A percentile compares a stretch with the other conserved stretches of the same genome.
phyloP scores from a whole-genome alignment of 257 asterid species.

The Nemophila menziesii region DNA sequence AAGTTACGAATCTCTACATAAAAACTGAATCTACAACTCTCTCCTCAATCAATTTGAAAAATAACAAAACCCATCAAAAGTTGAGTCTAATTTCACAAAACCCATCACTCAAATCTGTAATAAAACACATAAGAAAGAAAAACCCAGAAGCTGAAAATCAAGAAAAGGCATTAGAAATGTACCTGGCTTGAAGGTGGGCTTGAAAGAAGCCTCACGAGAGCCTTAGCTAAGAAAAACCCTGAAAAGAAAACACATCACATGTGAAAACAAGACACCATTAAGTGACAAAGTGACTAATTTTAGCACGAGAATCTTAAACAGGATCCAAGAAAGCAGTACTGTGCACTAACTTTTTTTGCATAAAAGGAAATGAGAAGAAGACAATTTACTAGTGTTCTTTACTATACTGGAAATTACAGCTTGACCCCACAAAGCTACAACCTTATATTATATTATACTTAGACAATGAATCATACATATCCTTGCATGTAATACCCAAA shows the following conservation, averaged over 20 bases:
- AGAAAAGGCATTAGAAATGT: neutral
- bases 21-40: neutral
- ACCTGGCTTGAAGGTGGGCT: slow-evolving; percentile 11
- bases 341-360: neutral
- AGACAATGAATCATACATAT: neutral
- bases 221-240: neutral
- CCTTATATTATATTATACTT: neutral
- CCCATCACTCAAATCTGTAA: slow-evolving; percentile 11
- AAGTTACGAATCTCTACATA: slow-evolving; percentile 5
- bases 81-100: slow-evolving; percentile 3
- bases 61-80: slow-evolving; percentile 1
- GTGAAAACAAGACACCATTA: slow-evolving; percentile 2
- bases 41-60: neutral
- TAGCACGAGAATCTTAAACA: slow-evolving; percentile 1
- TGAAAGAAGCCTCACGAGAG: neutral
- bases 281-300: neutral
- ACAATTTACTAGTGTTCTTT: neutral
- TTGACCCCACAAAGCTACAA: slow-evolving; percentile 9
- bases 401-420: slow-evolving; percentile 5
- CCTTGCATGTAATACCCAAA: no score
- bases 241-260: no score
- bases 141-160: slow-evolving; percentile 9
- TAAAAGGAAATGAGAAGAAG: slow-evolving; percentile 11
- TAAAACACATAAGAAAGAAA: neutral
- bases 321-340: slow-evolving; percentile 6